Evolutionary conservation across 1,139 yeast species (phyloP).

Genomic region (Blastobotrys petasosporus): DNA sequence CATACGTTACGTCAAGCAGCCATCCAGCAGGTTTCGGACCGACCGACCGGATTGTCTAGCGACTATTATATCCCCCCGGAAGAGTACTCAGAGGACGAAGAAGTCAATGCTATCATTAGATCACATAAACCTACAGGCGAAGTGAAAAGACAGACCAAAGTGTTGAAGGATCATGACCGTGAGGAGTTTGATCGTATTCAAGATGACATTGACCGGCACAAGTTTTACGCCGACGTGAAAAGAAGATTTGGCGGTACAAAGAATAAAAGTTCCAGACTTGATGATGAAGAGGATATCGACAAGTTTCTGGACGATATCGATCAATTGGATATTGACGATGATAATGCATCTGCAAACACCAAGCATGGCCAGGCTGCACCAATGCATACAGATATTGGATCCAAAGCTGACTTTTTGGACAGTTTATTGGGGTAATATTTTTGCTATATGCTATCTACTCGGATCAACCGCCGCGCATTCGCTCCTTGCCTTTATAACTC

Average conservation of each 20-base stretch:
- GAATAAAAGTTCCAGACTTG: conserved; percentile 4
- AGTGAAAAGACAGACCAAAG: conserved; percentile 3
- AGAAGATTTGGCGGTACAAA: conserved; percentile 20
- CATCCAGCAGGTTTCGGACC: conserved; percentile 1
- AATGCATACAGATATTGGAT: background rate
- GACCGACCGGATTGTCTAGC: background rate
- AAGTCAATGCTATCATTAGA: conserved; percentile 1
- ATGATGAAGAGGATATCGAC: conserved; percentile 29
- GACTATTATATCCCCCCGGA: conserved; percentile 10
- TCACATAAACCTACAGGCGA: background rate
- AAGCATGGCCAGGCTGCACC: background rate
- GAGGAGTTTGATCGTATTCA: conserved; percentile 20
- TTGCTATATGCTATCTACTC: background rate
- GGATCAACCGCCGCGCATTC: too few species aligned
- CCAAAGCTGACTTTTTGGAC: conserved; percentile 4
- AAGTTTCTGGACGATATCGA: conserved; percentile 26
- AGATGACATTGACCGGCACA: conserved; percentile 20
- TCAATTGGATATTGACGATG: conserved; percentile 6
- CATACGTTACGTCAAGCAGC: conserved; percentile 12
- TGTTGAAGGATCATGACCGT: conserved; percentile 14
- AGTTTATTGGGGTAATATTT: background rate
- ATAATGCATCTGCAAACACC: background rate
- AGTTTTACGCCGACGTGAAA: conserved; percentile 20
- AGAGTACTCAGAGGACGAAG: conserved; percentile 7
- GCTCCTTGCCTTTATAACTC: background rate